phyloP scores from a whole-genome alignment of 1,139 yeast genomes.

The Petasospora fabianii region DNA sequence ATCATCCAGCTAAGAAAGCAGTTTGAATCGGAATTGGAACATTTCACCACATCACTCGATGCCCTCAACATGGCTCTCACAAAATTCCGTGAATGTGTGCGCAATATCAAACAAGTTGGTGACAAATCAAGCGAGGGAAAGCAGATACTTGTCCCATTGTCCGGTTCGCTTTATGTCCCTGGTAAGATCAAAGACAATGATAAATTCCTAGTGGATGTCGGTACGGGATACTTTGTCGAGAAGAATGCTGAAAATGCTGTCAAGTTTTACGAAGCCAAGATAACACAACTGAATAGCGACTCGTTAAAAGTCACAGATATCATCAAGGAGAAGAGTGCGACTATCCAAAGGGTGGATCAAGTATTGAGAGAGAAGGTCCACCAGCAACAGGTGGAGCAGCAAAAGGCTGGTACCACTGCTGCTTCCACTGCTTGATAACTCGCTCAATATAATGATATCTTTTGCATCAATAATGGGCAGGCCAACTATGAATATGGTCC shows the following conservation, averaged over 20 bases:
- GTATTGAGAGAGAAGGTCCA: conserved; percentile 40
- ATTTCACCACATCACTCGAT: conserved; percentile 77
- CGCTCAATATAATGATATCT: not conserved
- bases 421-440: not conserved
- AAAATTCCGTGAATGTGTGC: conserved; percentile 78
- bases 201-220: conserved; percentile 85
- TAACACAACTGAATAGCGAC: conserved; percentile 69
- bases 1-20: conserved; percentile 78
- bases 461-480: not conserved
- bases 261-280: conserved; percentile 69
- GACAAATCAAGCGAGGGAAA: conserved; percentile 40
- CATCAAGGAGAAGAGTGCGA: conserved; percentile 55
- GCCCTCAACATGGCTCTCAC: conserved; percentile 82
- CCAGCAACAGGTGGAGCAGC: conserved; percentile 14
- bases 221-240: conserved; percentile 93
- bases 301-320: conserved; percentile 70
- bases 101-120: conserved; percentile 60
- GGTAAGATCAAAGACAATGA: conserved; percentile 65
- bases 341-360: conserved; percentile 48
- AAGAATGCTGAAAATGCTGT: conserved; percentile 67
- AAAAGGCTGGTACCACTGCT: not conserved
- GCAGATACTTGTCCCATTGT: conserved; percentile 77
- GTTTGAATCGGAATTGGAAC: conserved; percentile 81
- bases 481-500: too few species aligned
- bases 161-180: conserved; percentile 85